A percentile compares a stretch with the other conserved stretches of the same genome.
These are phyloP conservation scores for Lagenidium sp. DNA, from an alignment of 352 stramenopile species.

Conservation along the genomic window DNA sequence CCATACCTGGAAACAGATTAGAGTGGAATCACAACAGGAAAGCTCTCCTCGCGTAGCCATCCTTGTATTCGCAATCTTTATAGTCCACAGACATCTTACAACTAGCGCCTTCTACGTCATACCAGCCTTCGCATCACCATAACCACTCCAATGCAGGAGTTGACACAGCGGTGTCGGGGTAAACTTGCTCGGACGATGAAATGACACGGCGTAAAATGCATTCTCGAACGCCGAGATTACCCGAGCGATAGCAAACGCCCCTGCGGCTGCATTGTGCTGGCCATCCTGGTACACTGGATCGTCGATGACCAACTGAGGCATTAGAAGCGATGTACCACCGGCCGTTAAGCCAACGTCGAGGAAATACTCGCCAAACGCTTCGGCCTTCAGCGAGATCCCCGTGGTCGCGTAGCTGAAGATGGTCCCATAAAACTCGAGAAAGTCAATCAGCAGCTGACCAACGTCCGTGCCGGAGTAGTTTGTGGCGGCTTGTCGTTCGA, in stretches of 20 bases:
- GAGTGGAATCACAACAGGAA: no score
- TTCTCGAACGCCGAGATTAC: constrained; percentile 78
- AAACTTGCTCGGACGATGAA: constrained; percentile 67
- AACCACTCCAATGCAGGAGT: constrained; percentile 71
- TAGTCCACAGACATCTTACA: background rate
- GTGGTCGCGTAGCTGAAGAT: constrained; percentile 71
- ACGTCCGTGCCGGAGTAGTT: constrained; percentile 16
- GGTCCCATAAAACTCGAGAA: constrained; percentile 86
- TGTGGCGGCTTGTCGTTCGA: constrained; percentile 48
- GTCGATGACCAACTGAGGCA: constrained; percentile 80
- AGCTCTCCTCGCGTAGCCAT: no score
- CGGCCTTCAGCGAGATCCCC: constrained; percentile 71
- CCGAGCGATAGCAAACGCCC: constrained; percentile 67
- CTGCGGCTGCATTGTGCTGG: constrained; percentile 70
- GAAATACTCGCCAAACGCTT: constrained; percentile 75
- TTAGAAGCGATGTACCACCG: constrained; percentile 23
- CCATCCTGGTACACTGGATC: constrained; percentile 70
- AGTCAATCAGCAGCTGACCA: constrained; percentile 75
- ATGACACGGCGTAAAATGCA: constrained; percentile 67
- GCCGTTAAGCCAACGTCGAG: constrained; percentile 14
- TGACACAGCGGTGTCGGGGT: constrained; percentile 71
- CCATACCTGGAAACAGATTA: no score
- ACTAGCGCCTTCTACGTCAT: no score
- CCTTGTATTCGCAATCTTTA: no score
- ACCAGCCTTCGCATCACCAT: no score